phyloP scores from a whole-genome alignment of 805 yeast genomes.

The Ogataea minuta region DNA sequence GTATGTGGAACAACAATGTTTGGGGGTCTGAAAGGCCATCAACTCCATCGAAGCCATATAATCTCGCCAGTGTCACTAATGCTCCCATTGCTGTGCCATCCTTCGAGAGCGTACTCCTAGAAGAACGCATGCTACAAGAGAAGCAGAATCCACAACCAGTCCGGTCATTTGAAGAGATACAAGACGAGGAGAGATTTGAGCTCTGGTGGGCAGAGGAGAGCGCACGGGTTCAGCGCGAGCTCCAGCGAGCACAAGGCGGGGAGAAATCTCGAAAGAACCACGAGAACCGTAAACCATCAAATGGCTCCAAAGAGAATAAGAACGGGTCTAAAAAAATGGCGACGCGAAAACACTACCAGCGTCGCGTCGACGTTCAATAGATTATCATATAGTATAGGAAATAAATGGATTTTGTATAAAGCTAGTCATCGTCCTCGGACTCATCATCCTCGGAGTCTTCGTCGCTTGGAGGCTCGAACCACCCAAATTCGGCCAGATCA shows the following conservation, averaged over 20 bases:
- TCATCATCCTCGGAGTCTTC: too few species aligned
- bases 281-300: conserved; percentile 1
- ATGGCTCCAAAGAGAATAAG: conserved; percentile 1
- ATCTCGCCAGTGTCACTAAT: conserved; percentile 1
- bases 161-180: conserved; percentile 63
- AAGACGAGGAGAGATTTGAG: conserved; percentile 80
- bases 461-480: conserved; percentile 54
- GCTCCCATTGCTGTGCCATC: conserved; percentile 26
- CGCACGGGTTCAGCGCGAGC: conserved; percentile 52
- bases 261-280: conserved; percentile 10
- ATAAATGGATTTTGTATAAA: conserved; percentile 5
- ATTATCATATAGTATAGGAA: neutral
- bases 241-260: conserved; percentile 30
- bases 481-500: conserved; percentile 50
- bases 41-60: conserved; percentile 7
- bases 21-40: conserved; percentile 1
- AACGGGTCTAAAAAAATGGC: conserved; percentile 5
- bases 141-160: conserved; percentile 22
- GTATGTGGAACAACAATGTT: conserved; percentile 12
- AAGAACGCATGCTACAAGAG: conserved; percentile 26
- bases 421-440: conserved; percentile 4
- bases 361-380: conserved; percentile 5
- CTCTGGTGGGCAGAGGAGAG: conserved; percentile 87
- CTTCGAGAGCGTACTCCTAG: conserved; percentile 26
- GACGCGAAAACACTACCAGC: conserved; percentile 4